A percentile compares a stretch with the other conserved stretches of the same genome.
Evolutionary conservation across 768 basidiomycete genomes (phyloP).

Genomic region (Butyriboletus loyo): DNA sequence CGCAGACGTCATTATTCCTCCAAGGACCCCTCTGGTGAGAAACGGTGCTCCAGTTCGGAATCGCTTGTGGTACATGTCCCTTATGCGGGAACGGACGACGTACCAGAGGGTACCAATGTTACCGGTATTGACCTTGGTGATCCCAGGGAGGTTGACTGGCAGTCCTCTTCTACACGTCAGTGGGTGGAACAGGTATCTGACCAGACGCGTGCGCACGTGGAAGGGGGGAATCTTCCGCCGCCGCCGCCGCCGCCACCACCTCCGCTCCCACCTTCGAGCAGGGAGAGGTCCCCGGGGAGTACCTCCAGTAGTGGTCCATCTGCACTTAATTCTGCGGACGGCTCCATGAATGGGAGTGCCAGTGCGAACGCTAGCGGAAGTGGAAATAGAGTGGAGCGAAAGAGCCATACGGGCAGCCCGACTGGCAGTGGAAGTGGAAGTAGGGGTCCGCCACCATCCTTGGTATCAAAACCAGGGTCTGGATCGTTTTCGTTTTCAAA

Average conservation of each 20-base stretch:
- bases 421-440: conserved; percentile 10
- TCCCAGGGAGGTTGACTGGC: conserved; percentile 23
- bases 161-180: conserved; percentile 35
- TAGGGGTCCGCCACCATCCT: conserved; percentile 11
- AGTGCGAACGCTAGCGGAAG: conserved; percentile 9
- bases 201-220: conserved; percentile 21
- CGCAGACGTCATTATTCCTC: conserved; percentile 7
- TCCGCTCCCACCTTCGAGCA: conserved; percentile 6
- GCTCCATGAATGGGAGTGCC: conserved; percentile 17
- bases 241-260: conserved; percentile 4
- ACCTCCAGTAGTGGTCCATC: conserved; percentile 28
- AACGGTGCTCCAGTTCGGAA: conserved; percentile 17
- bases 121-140: conserved; percentile 13
- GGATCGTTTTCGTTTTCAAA: conserved; percentile 25
- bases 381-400: conserved; percentile 3
- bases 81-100: conserved; percentile 11
- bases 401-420: conserved; percentile 11
- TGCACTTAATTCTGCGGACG: conserved; percentile 22
- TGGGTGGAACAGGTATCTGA: conserved; percentile 47
- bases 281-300: conserved; percentile 24
- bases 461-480: conserved; percentile 15
- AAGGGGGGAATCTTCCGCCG: conserved; percentile 2
- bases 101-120: conserved; percentile 18
- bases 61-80: conserved; percentile 32
- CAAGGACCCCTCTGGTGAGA: background rate